Evolutionary conservation across 306 rosid genomes (phyloP).

Genomic region (peach (Prunus persica)): Prunus_persica_NCBIv2 NC_034009.1:35750501-35751000

Average conservation of each 20-base stretch:
- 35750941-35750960: too few relatives aligned
- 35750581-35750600: constrained; percentile 87
- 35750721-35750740: constrained; percentile 17
- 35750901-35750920: neutral
- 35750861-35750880: constrained; percentile 72
- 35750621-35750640: constrained; percentile 61
- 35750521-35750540: neutral
- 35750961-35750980: too few relatives aligned
- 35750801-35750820: constrained; percentile 75
- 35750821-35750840: constrained; percentile 51
- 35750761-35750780: constrained; percentile 26
- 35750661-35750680: constrained; percentile 82
- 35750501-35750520: constrained; percentile 2
- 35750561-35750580: constrained; percentile 24
- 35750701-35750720: constrained; percentile 52
- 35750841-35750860: constrained; percentile 55
- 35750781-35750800: constrained; percentile 57
- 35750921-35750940: too few relatives aligned
- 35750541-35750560: neutral
- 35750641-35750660: constrained; percentile 78
- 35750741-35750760: constrained; percentile 18
- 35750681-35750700: constrained; percentile 76
- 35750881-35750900: constrained; percentile 42
- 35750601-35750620: constrained; percentile 82
- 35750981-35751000: too few relatives aligned